Base-by-base conservation (phyloP, 1,284 basidiomycete genomes). In the Pseudomicrostroma phylloplanum region DNA sequence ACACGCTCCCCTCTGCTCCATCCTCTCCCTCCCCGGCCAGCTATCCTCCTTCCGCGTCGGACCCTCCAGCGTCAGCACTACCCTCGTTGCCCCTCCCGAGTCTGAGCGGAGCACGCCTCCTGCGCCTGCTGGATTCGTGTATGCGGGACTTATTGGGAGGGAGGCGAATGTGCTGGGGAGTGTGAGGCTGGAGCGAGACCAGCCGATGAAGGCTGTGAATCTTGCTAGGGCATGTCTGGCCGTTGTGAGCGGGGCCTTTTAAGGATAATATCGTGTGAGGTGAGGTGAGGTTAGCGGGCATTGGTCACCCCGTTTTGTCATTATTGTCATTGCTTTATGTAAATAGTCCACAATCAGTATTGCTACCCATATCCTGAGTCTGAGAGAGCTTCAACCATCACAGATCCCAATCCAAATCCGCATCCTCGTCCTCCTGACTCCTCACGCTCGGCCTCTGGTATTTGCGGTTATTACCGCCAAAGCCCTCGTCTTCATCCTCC, bases 401-500 rank as follows among this genome's bases (percentile, higher is more conserved):
- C 59, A 69, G 53, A 58, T 78, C 77, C 77, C 77, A 78, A 57
- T 78, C 77, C 7, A 78, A 62, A 43, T 78, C 77, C 21, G 67
- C 76, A 51, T 78, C 76, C 55, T 71, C 62, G 19, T 78, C 74
- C 49, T 74, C 68, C 58, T 76, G 74, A 19, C 65, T 76, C 61
- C 67, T 71, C 11, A 60, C 57, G 7, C 63, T 74, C 42, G 59
- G 49, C 26, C 55, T 62, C 39, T 65, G 59, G 25, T 55, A 53
- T 46, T 57, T 63, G 8, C 62, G 30, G 30, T 55, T 62, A 15
- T 25, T 54, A 15, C 56, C 60, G 55, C 59, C 58, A 39, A 54
- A 57, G 17, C 56, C 57, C 39, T 54, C 57, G 40, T 67, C 62
- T 19, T 53, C 62, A 1, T 62, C 65, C 4, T 62, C 67, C n/a